Evolutionary conservation across 164 flowering plant genomes (phyloP), one percentile per base, ranked within the genome.

Genomic region (Litsea cubeba): DNA sequence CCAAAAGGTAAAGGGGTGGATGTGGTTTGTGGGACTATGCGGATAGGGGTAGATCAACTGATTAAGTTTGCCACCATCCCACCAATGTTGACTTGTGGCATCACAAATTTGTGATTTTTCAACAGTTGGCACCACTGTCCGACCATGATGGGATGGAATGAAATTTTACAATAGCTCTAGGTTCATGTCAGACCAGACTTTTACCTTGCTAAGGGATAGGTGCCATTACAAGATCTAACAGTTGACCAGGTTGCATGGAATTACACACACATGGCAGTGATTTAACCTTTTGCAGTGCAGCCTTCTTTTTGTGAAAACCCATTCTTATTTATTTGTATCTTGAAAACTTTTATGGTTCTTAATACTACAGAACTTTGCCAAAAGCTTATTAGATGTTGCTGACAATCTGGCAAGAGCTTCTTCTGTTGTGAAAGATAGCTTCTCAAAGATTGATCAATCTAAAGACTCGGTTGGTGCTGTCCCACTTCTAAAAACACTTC

Each of bases 371-470:
- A 88, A 74, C 80, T 95, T 95, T 82, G 95, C 95, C 23, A 92
- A 91, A 82, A 79, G 86, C 80, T 81, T 95, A 65, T 74, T 95
- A 71, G 99, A 93, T 83, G 99, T 95, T 76, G 93, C 95, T 3
- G 99, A 95, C 86, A 93, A 93, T 75, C 82, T 95, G 65, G 92
- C 86, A 75, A 88, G 98, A 82, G 99, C 99, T 77, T 89, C 97
- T 72, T 84, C 91, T 32, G 89, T 84, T 82, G 98, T 88, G 23
- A 89, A 89, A 81, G 96, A 82, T n/a, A 89, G 92, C 74, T 93
- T 87, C 72, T 69, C 85, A 22, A 95, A 95, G 82, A 83, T 93
- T 58, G 97, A 93, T 73, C 62, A 76, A 24, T 80, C 94, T 5
- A 75, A 80, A 35, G 98, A 90, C 70, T 57, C 86, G 49, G 68